Evolutionary conservation across 2,329 filamentous ascomycete genomes (phyloP), one percentile per base, ranked within the genome.

Genomic region (Periconia macrospinosa): DNA sequence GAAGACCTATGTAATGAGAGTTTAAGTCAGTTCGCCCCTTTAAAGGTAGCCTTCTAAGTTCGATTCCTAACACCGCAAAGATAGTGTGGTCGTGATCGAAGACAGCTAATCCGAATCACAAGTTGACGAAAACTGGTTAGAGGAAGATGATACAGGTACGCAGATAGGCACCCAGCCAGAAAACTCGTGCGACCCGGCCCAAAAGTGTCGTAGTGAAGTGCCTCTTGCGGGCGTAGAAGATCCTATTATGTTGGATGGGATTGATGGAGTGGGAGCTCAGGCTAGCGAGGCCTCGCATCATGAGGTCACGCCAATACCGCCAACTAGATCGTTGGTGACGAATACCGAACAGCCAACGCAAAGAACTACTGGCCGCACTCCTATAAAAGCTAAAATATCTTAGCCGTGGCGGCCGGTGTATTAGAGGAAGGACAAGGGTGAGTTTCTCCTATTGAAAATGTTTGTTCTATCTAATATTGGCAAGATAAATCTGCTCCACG

Each of bases 41-140:
- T 57, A 37, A 56, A 20, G 47, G 41, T 33, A 52, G 42, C 30
- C 52, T 45, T 52, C 33, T 55, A 60, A 49, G 58, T 57, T 56
- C 40, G 13, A 56, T 53, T 56, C 54, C 58, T 60, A 30, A 60
- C 47, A 49, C 51, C 52, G 41, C 53, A 43, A 56, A 60, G 58
- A 50, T 43, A 53, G 53, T 55, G 30, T 30, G 44, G 49, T 58
- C 33, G 47, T 60, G 13, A 50, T 58, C 33, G 30, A 53, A 51
- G 49, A 55, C 33, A 58, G 47, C 33, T 41, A 60, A 37, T 13
- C 48, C 18, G 35, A 41, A 27, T 42, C 14, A 51, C 51, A 60
- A 46, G 46, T 43, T 35, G 27, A 54, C 41, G 42, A 50, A 49
- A 40, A 47, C 45, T 41, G 51, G 48, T 33, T 33, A 44, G 43